Percentiles rank a stretch among this genome's conserved stretches.
phyloP scores from a whole-genome alignment of 306 rosid species.

The Pyrus pyrifolia region DNA sequence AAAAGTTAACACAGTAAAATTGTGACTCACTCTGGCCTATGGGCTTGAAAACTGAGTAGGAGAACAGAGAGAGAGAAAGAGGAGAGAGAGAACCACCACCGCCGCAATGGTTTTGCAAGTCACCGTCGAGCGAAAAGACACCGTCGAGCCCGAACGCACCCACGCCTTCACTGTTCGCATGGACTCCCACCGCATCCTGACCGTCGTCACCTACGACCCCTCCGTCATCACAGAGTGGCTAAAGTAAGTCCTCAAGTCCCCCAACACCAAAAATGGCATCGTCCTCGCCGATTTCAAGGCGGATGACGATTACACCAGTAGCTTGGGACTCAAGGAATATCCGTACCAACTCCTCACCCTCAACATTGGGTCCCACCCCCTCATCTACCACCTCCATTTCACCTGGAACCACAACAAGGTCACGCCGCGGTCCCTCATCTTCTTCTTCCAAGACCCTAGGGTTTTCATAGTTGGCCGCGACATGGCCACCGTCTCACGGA shows the following conservation, averaged over 20 bases:
- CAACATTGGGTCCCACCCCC: conserved; percentile 14
- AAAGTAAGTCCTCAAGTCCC: background rate
- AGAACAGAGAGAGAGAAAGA: background rate
- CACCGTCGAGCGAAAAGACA: background rate
- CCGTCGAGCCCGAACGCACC: no score
- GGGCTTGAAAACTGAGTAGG: background rate
- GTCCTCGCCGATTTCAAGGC: background rate
- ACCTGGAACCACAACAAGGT: no score
- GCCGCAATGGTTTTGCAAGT: conserved; percentile 1
- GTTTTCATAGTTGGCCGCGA: conserved; percentile 1
- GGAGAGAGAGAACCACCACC: background rate
- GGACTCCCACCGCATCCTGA: conserved; percentile 26
- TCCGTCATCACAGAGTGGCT: conserved; percentile 6
- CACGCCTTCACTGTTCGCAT: conserved; percentile 12
- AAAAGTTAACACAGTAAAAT: no score
- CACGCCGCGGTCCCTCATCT: background rate
- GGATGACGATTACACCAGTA: background rate
- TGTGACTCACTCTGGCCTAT: no score
- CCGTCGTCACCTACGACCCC: background rate
- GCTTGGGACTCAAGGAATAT: background rate
- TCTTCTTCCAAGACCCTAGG: conserved; percentile 9
- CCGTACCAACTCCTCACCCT: conserved; percentile 15
- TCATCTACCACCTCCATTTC: conserved; percentile 2
- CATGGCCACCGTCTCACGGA: background rate
- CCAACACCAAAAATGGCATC: background rate